Evolutionary conservation across 495 filamentous ascomycete species (phyloP), one percentile per base, ranked within the genome.

Genomic region (Cladorrhinum samala): DNA sequence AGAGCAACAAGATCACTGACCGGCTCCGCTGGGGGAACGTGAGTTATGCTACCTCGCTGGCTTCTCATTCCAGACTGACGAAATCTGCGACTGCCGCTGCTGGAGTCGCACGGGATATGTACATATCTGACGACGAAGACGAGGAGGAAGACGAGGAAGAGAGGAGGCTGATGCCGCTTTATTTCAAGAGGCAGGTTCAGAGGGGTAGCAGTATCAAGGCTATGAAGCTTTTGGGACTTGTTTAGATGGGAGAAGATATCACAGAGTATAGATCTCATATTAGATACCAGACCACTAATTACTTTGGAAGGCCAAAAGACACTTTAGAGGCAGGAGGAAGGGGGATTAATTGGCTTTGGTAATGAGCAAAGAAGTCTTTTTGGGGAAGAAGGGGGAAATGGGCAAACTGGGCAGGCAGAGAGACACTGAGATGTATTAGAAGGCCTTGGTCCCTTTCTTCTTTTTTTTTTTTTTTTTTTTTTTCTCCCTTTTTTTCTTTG

Each of bases 141-240:
- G 48, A 40, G 0, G 50, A 49, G 21, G 20, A 46, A 7, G 54
- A 57, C 19, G 45, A 18, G 21, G 61, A 64, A 16, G 54, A 56
- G 44, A 53, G 57, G 1, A 23, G 58, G 38, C 44, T 64, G 36
- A 59, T 64, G 61, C 63, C 63, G 9, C 18, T 61, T 43, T 54
- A 40, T 13, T 27, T 19, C 18, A 23, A 38, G 21, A 9, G 27
- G 9, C 30, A 24, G 45, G 17, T 48, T 9, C 21, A 25, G 19
- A 2, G 39, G 16, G 38, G 49, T 13, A 13, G 9, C n/a, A 36
- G 25, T 21, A 20, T 36, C 23, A 66, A 66, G 56, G 63, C 63
- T 6, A 21, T 61, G 46, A 55, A 39, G 54, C 59, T 50, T 58
- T 50, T 66, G 43, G 61, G 61, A 3, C 5, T 63, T n/a, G 54